Percentiles rank a stretch among this genome's conserved stretches.
Conservation (phyloP, 768 basidiomycete genomes). For the Pleurotus eryngii region DNA sequence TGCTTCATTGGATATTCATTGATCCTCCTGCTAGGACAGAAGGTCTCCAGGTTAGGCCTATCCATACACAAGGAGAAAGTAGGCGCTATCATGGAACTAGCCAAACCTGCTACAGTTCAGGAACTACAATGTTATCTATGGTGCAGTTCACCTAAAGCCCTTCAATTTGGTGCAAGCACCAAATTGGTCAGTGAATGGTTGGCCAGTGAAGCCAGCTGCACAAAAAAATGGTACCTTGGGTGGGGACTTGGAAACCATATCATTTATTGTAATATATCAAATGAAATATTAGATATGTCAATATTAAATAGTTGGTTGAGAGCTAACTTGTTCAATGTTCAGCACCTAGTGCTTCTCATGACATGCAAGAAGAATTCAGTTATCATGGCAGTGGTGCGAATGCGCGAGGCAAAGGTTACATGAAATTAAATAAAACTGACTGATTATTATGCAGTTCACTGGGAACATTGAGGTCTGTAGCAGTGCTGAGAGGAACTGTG, state of each 20-base stretch:
- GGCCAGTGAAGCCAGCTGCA: background rate
- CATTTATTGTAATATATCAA: too few relatives aligned
- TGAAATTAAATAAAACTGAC: background rate
- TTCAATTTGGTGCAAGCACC: background rate
- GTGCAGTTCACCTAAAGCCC: background rate
- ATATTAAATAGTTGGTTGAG: background rate
- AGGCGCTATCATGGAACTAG: too few relatives aligned
- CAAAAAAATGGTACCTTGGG: background rate
- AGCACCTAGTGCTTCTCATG: background rate
- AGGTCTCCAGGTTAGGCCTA: too few relatives aligned
- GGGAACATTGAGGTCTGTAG: slow-evolving; percentile 1
- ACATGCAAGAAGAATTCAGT: background rate
- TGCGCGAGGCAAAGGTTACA: background rate
- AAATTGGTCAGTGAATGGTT: background rate
- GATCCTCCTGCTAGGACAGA: too few relatives aligned
- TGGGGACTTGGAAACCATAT: background rate
- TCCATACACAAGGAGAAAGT: too few relatives aligned
- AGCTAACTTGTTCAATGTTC: background rate
- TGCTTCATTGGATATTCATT: too few relatives aligned
- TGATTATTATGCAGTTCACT: background rate
- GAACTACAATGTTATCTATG: too few relatives aligned
- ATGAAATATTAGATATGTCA: background rate
- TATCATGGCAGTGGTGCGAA: background rate
- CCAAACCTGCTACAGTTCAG: too few relatives aligned
- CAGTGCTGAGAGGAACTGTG: slow-evolving; percentile 9